These are phyloP conservation scores for Auxenochlorella pyrenoidosa DNA, from an alignment of 139 green algal species.

Conservation along the genomic window DNA sequence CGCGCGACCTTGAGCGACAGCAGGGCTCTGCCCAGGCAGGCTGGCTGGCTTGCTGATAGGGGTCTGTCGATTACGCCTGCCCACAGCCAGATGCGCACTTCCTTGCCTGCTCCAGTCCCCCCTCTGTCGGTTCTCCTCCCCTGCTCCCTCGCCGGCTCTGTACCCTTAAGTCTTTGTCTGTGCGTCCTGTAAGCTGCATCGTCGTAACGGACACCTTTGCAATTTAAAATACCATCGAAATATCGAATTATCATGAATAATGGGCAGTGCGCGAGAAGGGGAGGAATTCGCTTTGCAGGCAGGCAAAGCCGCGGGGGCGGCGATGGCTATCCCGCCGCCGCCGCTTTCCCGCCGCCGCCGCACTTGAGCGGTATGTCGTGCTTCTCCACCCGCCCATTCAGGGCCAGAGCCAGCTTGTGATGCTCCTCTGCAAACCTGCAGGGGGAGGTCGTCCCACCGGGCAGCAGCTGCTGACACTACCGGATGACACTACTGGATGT, in stretches of 20 bases:
- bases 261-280: too few relatives aligned
- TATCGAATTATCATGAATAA: too few relatives aligned
- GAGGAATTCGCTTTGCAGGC: neutral
- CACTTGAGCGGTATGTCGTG: conserved; percentile 56
- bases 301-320: neutral
- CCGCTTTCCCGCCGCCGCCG: neutral
- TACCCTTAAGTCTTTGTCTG: neutral
- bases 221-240: too few relatives aligned
- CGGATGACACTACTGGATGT: too few relatives aligned
- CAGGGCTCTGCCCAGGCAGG: too few relatives aligned
- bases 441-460: neutral
- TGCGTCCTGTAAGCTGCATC: too few relatives aligned
- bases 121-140: neutral
- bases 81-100: too few relatives aligned
- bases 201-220: too few relatives aligned
- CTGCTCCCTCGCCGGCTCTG: neutral
- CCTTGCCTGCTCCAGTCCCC: neutral
- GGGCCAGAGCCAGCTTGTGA: conserved; percentile 74
- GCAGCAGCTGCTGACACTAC: neutral
- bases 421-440: conserved; percentile 79
- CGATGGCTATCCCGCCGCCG: neutral
- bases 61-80: too few relatives aligned
- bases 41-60: too few relatives aligned
- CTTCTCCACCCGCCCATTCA: conserved; percentile 56
- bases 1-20: too few relatives aligned